These are phyloP conservation scores for Plasmodium fragile DNA, from an alignment of 169 alveolate genomes.

Conservation along the genomic window DNA sequence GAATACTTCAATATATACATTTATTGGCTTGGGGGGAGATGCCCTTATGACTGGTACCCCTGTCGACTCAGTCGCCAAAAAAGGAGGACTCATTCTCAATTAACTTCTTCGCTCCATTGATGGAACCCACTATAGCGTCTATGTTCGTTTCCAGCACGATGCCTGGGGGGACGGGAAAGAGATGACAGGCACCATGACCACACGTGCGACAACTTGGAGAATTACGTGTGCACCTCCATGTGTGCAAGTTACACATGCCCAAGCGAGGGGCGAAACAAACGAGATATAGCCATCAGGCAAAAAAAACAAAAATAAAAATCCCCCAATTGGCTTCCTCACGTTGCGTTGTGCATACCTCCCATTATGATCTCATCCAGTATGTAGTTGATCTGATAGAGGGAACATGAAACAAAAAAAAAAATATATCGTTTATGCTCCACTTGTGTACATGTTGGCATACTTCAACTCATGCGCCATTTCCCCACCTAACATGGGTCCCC, in stretches of 20 bases:
- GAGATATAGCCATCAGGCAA: not conserved
- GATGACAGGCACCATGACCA: not conserved
- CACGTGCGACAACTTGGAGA: not conserved
- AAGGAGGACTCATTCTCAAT: conserved; percentile 69
- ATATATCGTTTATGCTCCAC: not conserved
- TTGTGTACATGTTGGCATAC: not conserved
- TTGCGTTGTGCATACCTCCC: conserved; percentile 86
- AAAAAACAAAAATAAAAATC: not conserved
- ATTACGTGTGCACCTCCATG: not conserved
- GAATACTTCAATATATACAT: not conserved
- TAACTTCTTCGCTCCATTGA: conserved; percentile 66
- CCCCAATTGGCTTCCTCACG: not conserved
- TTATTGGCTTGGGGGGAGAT: not conserved
- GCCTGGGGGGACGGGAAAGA: conserved; percentile 6
- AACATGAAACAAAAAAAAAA: not conserved
- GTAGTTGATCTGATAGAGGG: conserved; percentile 83
- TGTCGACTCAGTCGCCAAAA: conserved; percentile 35
- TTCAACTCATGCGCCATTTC: not conserved
- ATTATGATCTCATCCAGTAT: conserved; percentile 91
- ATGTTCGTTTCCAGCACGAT: conserved; percentile 69
- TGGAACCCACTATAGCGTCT: conserved; percentile 55
- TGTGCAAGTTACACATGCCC: not conserved
- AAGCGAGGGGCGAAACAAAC: not conserved
- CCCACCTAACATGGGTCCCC: not conserved
- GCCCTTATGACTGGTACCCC: not conserved